These are phyloP conservation scores for Nymphaea thermarum DNA, from an alignment of 164 flowering plant genomes.

Conservation along the genomic window DNA sequence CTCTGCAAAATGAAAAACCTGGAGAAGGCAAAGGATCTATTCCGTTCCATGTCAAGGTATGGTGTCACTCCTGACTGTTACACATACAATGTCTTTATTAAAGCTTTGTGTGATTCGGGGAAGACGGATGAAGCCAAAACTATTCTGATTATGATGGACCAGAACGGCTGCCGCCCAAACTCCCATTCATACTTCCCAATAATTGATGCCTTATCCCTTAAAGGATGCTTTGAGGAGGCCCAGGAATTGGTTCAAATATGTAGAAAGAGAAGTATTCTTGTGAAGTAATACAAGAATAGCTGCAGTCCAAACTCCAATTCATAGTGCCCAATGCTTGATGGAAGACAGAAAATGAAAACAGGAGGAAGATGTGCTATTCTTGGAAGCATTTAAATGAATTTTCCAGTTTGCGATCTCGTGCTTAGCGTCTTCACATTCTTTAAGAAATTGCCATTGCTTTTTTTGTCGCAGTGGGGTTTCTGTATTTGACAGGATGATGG, in stretches of 20 bases:
- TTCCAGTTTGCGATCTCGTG: neutral
- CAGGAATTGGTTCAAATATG: constrained; percentile 18
- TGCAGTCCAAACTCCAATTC: neutral
- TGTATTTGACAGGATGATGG: too few relatives aligned
- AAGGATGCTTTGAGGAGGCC: constrained; percentile 30
- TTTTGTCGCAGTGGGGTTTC: neutral
- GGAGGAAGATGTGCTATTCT: neutral
- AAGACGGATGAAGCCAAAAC: constrained; percentile 55
- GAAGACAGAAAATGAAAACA: neutral
- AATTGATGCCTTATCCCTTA: constrained; percentile 20
- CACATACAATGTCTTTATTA: constrained; percentile 51
- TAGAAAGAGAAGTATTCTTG: constrained; percentile 16
- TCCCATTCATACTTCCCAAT: constrained; percentile 32
- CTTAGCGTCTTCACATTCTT: neutral
- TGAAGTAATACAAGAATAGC: constrained; percentile 4
- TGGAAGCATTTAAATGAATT: neutral
- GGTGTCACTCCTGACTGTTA: constrained; percentile 58
- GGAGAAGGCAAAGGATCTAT: constrained; percentile 45
- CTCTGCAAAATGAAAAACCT: constrained; percentile 49
- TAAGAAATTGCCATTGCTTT: neutral
- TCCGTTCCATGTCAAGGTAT: constrained; percentile 42
- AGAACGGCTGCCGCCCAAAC: constrained; percentile 55
- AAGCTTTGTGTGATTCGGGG: constrained; percentile 34
- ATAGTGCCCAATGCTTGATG: neutral
- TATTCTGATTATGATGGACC: constrained; percentile 46